Evolutionary conservation across 306 rosid species (phyloP), one percentile per base, ranked within the genome.

Genomic region (Inga leiocalycina): DNA sequence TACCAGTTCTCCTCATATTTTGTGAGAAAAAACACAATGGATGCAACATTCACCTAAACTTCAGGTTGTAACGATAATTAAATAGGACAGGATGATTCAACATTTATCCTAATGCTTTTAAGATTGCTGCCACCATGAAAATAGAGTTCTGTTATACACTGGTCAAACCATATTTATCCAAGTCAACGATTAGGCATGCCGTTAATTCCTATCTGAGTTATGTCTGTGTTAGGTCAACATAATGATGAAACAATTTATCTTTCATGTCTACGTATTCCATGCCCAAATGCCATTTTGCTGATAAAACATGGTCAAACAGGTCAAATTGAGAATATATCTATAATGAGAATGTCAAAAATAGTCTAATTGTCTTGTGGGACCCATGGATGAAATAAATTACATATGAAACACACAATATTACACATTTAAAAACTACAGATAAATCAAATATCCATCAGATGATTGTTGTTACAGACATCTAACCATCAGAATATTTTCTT

Each of bases 371-470:
- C 72, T 24, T 4, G 73, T 69, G 82, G 79, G 84, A 83, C 85
- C 90, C 76, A 41, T 65, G 78, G 76, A 70, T 78, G 77, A 45
- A 74, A 73, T 17, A 77, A 77, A 27, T 20, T 68, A 35, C 71
- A 57, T 64, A 71, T 56, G 6, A n/a, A 30, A 57, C 4, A 39
- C 4, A 15, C 68, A 34, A 24, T 9, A 45, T 45, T 56, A 59
- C 32, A 39, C 32, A 57, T 1, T 11, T n/a, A 22, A 11, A 27
- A 61, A 64, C 39, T 64, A 54, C 35, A 56, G n/a, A 79, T 74
- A 79, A 65, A 54, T 20, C 73, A 67, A 68, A 16, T 78, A 70
- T 39, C 62, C 43, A 77, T 67, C 71, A 39, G 57, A 73, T 34
- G 16, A 78, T 5, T 15, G 1, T 71, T 68, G 17, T 49, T 45